Evolutionary conservation across 192 early-diverging fungal species (phyloP), one percentile per base, ranked within the genome.

Genomic region (Lobulomyces angularis): DNA sequence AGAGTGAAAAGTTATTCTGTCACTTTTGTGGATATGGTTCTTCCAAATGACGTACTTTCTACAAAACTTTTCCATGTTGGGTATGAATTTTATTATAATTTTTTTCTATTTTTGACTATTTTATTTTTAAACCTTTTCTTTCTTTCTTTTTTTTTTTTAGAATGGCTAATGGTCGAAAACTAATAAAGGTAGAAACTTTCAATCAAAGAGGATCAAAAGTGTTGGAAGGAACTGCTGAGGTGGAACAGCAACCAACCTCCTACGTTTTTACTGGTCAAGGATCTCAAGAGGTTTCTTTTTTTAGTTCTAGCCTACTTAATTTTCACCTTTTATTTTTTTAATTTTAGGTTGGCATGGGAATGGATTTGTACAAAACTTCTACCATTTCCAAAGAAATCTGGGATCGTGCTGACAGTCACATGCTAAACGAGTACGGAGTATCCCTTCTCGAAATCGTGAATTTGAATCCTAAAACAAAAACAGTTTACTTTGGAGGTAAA

Each of bases 251-350:
- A 21, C 68, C 74, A 41, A 89, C 88, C 20, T 79, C 80, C 40
- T 95, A 87, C 53, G 86, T 90, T 8, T 95, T 95, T 55, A 95
- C 90, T 38, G 90, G 90, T 30, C 90, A 95, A 57, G 90, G 90
- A 61, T 88, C 90, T 45, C 90, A 95, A 61, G 86, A 90, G 62
- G n/a, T n/a, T n/a, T n/a, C n/a, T n/a, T n/a, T n/a, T n/a, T n/a
- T n/a, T n/a, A n/a, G n/a, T n/a, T n/a, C n/a, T n/a, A n/a, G n/a
- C n/a, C n/a, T n/a, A n/a, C n/a, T n/a, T n/a, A n/a, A n/a, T n/a
- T n/a, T n/a, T n/a, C n/a, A n/a, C n/a, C n/a, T n/a, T n/a, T n/a
- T n/a, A n/a, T n/a, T n/a, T n/a, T n/a, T n/a, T n/a, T n/a, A n/a
- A n/a, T n/a, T n/a, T n/a, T n/a, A n/a, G n/a, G 67, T 75, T 27